These are phyloP conservation scores for Tylopilus subfusipes DNA, from an alignment of 768 basidiomycete species.

Conservation along the genomic window DNA sequence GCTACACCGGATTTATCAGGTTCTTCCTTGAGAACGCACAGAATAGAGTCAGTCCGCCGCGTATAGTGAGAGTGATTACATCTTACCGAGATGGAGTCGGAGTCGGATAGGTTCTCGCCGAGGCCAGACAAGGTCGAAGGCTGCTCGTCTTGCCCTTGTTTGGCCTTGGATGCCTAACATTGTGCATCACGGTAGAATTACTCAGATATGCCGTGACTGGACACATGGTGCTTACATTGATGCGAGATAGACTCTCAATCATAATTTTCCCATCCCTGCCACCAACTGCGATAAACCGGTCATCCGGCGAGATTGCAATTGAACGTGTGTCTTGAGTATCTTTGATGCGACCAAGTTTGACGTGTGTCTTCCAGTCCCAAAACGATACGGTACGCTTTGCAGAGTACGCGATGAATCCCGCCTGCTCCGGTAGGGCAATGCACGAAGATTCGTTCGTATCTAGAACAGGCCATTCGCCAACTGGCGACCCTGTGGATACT, in stretches of 20 bases:
- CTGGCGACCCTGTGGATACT: not conserved
- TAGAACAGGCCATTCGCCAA: not conserved
- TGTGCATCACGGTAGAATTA: not conserved
- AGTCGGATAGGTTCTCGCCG: not conserved
- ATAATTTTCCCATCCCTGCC: not conserved
- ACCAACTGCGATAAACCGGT: not conserved
- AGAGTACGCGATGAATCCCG: not conserved
- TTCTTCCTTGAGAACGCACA: not conserved
- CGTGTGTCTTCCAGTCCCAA: not conserved
- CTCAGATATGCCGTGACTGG: not conserved
- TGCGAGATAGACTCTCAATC: not conserved
- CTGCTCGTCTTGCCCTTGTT: not conserved
- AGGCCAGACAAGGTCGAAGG: not conserved
- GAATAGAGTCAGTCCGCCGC: not conserved
- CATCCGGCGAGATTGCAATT: not conserved
- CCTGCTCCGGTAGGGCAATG: not conserved
- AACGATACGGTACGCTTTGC: not conserved
- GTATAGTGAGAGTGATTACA: not conserved
- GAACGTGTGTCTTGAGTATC: not conserved
- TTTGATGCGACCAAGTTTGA: not conserved
- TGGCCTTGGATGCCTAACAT: not conserved
- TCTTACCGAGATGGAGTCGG: not conserved
- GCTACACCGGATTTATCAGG: no score
- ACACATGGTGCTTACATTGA: not conserved
- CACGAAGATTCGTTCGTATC: not conserved